Base-by-base conservation (phyloP, 257 asterid genomes). In the Primulina huaijiensis region DNA sequence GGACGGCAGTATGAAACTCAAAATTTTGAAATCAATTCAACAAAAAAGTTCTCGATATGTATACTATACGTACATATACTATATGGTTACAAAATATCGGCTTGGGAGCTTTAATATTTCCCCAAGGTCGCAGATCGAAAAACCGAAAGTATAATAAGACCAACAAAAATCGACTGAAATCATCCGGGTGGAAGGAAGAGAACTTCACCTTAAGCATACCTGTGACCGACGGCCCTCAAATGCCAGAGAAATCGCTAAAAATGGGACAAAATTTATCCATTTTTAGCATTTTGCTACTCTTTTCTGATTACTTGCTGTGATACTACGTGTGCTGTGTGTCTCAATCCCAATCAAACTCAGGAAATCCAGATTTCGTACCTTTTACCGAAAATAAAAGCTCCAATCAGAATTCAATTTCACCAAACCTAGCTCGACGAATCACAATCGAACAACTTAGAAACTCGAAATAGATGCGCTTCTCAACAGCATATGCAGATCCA, bases 401-500 rank as follows among this genome's bases (percentile, higher is more conserved):
- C 19, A 37, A 21, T 35, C 19, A 3, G 21, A 67, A 55, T 20
- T 56, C 70, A 70, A 43, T 63, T 79, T 72, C 60, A 77, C 85
- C 52, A 59, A 56, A 62, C 74, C 74, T 74, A 78, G 82, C 83
- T 78, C 56, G 68, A 31, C 53, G 62, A 70, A 65, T 59, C 61
- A 34, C 69, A 78, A 70, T 68, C 71, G 70, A 65, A n/a, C 78
- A 57, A 64, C 16, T 62, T 34, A 62, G 58, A 62, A 2, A 71
- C 56, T 50, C 60, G 25, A 64, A 46, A 9, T 19, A 74, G 74
- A 60, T 60, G 8, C 57, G 57, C 21, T 50, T 14, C 21, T 79
- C 77, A 69, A 64, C 52, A 65, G 76, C 80, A 66, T 78, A 37
- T 29, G 70, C 68, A 37, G 67, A 86, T 74, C 80, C 78, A 40